Base-by-base conservation (phyloP, 1,284 basidiomycete genomes). In the Ustilago xerochloae region DNA sequence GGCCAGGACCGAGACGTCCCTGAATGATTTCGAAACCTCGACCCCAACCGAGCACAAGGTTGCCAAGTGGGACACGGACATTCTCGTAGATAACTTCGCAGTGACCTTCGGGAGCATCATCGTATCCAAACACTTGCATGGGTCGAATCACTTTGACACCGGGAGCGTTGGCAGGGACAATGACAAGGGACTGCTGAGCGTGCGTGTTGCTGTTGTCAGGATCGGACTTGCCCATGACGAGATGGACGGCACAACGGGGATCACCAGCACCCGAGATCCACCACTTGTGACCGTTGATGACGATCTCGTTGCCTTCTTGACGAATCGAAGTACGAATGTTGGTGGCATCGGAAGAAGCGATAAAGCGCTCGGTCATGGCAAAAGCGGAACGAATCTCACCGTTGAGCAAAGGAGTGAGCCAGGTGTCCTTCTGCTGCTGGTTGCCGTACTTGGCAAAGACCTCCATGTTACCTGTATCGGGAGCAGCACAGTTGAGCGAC, bases 181-280 rank as follows among this genome's bases (percentile, higher is more conserved):
- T 90, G 58, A 98, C 93, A 63, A 99, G 91, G 73, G 92, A 93
- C 86, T 99, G 96, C 81, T 96, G 94, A 62, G 88, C 87, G 86
- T 98, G 91, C 38, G 86, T 80, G 81, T 89, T 90, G 68, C 88
- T 86, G 85, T 93, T 92, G 53, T 87, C 86, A 5, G 92, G 89
- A 84, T 93, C 91, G 70, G 90, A 93, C 87, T 94, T 93, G 68
- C 94, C 96, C 87, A 99, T 91, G 43, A 98, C 92, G 55, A 99
- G 89, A 84, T 99, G 96, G 7, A 99, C 82, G 65, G 89, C 90
- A 74, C 91, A 92, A 62, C 96, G 89, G 46, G 94, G 94, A 85
- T 99, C 95, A 33, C 95, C 95, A 5, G 96, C 96, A 52, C 96
- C 96, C 41, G 93, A 94, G 85, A 98, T 98, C 91, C 93, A 98